phyloP scores from a whole-genome alignment of 1,139 yeast genomes.

The Scheffersomyces parashehatae region DNA sequence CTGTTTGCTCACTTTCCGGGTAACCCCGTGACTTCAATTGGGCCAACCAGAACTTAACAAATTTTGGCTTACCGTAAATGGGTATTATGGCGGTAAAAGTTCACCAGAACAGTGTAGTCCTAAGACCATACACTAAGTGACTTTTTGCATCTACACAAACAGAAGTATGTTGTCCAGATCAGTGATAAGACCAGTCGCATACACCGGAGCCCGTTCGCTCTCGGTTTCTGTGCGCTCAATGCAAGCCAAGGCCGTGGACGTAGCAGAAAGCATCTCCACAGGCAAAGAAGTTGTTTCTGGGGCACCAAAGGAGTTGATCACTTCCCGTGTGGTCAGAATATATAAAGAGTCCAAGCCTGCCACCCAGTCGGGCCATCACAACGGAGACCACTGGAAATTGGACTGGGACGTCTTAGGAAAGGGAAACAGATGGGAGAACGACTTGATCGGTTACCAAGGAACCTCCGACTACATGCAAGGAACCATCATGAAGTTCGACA shows the following conservation, averaged over 20 bases:
- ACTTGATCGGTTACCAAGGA: slow-evolving; percentile 82
- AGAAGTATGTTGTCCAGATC: slow-evolving; percentile 23
- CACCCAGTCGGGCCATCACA: slow-evolving; percentile 70
- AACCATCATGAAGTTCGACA: slow-evolving; percentile 72
- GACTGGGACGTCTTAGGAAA: slow-evolving; percentile 84
- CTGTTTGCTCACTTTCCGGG: background rate
- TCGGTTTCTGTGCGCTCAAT: slow-evolving; percentile 14
- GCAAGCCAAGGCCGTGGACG: slow-evolving; percentile 18
- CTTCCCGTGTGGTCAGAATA: slow-evolving; percentile 72
- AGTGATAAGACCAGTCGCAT: slow-evolving; percentile 15
- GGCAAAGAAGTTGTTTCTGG: slow-evolving; percentile 70
- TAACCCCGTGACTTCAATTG: slow-evolving; percentile 1
- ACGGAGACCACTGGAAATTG: slow-evolving; percentile 65
- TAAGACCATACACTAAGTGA: no score
- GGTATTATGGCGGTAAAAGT: slow-evolving; percentile 1
- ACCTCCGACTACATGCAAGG: slow-evolving; percentile 87
- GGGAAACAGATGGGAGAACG: slow-evolving; percentile 89
- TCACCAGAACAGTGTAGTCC: background rate
- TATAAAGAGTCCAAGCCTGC: slow-evolving; percentile 79
- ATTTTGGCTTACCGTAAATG: slow-evolving; percentile 5
- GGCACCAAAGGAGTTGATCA: slow-evolving; percentile 69
- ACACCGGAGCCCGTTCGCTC: slow-evolving; percentile 21
- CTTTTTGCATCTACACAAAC: background rate
- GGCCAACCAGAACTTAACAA: slow-evolving; percentile 24
- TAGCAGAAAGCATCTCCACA: slow-evolving; percentile 18